Evolutionary conservation across 805 yeast species (phyloP).

Genomic region (Kluyveromyces starmeri): DNA sequence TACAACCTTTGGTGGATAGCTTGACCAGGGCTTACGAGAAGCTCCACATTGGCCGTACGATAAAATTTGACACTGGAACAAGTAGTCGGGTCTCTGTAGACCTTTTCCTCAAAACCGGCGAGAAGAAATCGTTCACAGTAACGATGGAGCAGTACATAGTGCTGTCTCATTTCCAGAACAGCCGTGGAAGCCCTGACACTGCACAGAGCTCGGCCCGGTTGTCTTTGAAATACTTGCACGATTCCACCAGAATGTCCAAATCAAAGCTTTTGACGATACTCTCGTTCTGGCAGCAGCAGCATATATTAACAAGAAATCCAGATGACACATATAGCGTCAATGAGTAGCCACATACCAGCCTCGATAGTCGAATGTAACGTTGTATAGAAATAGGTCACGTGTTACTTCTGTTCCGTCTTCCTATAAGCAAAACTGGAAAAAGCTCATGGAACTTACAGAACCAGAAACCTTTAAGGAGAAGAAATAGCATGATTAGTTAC

Average conservation of each 20-base stretch:
- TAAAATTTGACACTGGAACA: slow-evolving; percentile 1
- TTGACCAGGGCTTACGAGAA: neutral
- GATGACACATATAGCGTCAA: neutral
- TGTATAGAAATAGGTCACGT: too few species aligned
- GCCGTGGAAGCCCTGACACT: neutral
- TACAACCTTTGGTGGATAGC: neutral
- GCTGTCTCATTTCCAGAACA: slow-evolving; percentile 1
- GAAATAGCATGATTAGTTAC: too few species aligned
- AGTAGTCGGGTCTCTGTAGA: slow-evolving; percentile 1
- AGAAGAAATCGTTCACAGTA: neutral
- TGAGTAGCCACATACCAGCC: too few species aligned
- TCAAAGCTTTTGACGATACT: neutral
- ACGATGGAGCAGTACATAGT: slow-evolving; percentile 4
- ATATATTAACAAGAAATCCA: neutral
- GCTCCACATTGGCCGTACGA: neutral
- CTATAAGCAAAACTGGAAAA: too few species aligned
- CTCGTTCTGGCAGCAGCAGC: slow-evolving; percentile 1
- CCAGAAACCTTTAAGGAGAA: too few species aligned
- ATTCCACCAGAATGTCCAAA: neutral
- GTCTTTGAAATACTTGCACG: neutral
- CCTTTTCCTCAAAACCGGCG: neutral
- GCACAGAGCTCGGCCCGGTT: too few species aligned
- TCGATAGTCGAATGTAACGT: too few species aligned
- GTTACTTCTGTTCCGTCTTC: too few species aligned
- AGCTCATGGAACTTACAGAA: too few species aligned